Evolutionary conservation across 2,329 filamentous ascomycete genomes (phyloP).

Genomic region (Colletotrichum caudatum): DNA sequence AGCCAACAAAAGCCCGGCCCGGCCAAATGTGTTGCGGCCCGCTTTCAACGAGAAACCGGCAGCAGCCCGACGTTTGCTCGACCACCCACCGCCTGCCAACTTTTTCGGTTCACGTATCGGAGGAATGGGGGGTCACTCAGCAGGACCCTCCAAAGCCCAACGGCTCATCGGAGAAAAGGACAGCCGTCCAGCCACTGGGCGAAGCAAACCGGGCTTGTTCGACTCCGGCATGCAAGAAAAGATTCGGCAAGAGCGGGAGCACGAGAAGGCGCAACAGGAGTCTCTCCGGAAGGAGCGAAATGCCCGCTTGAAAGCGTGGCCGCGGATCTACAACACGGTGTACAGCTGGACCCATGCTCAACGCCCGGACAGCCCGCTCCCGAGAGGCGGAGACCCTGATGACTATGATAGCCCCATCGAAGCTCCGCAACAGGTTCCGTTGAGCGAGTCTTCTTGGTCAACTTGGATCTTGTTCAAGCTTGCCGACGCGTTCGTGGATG

Average conservation of each 20-base stretch:
- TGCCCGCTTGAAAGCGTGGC: slow-evolving; percentile 24
- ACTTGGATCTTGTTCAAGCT: slow-evolving; percentile 29
- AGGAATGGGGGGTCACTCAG: not conserved
- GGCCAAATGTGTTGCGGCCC: not conserved
- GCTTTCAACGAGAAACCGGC: not conserved
- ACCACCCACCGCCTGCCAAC: not conserved
- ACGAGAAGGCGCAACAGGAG: slow-evolving; percentile 21
- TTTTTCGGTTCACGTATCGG: not conserved
- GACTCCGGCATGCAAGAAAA: slow-evolving; percentile 3
- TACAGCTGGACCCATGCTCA: slow-evolving; percentile 33
- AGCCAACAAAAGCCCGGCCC: not conserved
- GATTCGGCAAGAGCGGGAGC: slow-evolving; percentile 12
- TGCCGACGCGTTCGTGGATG: slow-evolving; percentile 23
- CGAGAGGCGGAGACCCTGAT: not conserved
- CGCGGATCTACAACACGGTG: slow-evolving; percentile 21
- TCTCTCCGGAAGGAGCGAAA: slow-evolving; percentile 30
- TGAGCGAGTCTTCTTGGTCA: slow-evolving; percentile 14
- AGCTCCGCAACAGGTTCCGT: slow-evolving; percentile 4
- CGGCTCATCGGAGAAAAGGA: not conserved
- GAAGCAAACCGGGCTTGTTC: slow-evolving; percentile 14
- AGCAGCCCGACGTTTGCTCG: not conserved
- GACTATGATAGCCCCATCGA: not conserved
- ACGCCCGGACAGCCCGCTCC: slow-evolving; percentile 19
- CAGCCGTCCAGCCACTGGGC: not conserved
- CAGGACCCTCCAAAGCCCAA: not conserved